Conservation (phyloP, 2,329 filamentous ascomycete species). For the Fulvia fulva region DNA sequence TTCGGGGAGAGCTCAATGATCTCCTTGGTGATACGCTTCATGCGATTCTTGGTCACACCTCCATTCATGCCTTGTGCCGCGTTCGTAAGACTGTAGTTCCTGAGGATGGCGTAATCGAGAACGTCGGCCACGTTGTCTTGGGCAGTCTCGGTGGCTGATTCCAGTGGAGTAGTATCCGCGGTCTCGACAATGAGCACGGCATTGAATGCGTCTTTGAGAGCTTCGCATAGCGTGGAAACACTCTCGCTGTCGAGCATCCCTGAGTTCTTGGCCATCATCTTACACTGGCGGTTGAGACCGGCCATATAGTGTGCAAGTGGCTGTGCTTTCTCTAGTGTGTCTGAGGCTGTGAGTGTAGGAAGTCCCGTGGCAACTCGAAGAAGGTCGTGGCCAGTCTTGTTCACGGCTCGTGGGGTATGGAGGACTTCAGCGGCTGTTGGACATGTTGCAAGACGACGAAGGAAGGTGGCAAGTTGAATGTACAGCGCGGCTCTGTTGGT, state of each 20-base stretch:
- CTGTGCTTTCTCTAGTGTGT: not conserved
- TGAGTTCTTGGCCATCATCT: not conserved
- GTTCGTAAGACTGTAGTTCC: conserved; percentile 25
- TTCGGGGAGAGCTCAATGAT: conserved; percentile 48
- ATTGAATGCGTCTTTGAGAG: not conserved
- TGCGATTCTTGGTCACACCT: conserved; percentile 36
- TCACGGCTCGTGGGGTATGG: not conserved
- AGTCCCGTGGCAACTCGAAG: not conserved
- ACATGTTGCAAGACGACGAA: not conserved
- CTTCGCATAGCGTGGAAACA: not conserved
- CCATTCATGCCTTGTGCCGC: conserved; percentile 10
- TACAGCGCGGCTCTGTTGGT: conserved; percentile 37
- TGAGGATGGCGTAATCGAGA: conserved; percentile 38
- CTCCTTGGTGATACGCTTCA: conserved; percentile 52
- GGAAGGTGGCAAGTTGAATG: conserved; percentile 25
- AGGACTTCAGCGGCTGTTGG: not conserved
- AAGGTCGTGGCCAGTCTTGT: not conserved
- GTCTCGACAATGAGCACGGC: not conserved
- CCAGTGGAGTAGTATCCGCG: not conserved
- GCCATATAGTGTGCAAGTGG: not conserved
- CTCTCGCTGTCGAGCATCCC: not conserved
- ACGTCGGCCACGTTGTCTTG: conserved; percentile 2
- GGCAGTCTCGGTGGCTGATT: not conserved
- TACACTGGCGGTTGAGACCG: not conserved
- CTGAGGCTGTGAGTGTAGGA: not conserved